Evolutionary conservation across 2,329 filamentous ascomycete species (phyloP).

Genomic region (Fusarium sambucinum): DNA sequence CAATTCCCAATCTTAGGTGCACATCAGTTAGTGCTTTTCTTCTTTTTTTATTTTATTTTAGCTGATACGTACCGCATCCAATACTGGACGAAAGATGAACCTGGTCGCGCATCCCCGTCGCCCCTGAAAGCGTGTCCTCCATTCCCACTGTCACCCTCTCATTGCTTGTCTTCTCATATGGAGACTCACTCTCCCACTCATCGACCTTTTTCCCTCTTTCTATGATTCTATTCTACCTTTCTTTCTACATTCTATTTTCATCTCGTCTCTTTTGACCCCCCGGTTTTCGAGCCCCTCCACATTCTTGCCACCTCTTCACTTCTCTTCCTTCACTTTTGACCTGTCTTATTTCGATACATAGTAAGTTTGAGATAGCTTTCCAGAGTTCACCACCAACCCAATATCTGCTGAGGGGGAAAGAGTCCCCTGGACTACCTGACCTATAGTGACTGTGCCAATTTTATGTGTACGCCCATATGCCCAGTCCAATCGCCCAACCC

Average conservation of each 20-base stretch:
- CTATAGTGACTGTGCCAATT: constrained; percentile 20
- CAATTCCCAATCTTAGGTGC: constrained; percentile 37
- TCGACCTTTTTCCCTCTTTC: constrained; percentile 32
- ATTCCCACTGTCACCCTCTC: constrained; percentile 42
- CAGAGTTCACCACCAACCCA: constrained; percentile 18
- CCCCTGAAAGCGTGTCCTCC: constrained; percentile 40
- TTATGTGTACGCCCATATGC: constrained; percentile 41
- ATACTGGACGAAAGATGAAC: constrained; percentile 31
- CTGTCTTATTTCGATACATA: constrained; percentile 42
- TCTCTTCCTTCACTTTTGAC: constrained; percentile 7
- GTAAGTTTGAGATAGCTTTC: constrained; percentile 9
- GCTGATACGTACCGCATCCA: constrained; percentile 21
- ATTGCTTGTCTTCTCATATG: constrained; percentile 36
- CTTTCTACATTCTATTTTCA: constrained; percentile 32
- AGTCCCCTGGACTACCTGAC: constrained; percentile 26
- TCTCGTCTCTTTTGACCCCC: constrained; percentile 22
- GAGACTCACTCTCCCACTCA: constrained; percentile 24
- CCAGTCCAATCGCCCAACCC: constrained; percentile 20
- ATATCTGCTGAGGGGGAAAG: constrained; percentile 35
- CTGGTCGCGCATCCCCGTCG: constrained; percentile 42
- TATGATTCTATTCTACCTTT: constrained; percentile 24
- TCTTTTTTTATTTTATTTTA: constrained; percentile 10
- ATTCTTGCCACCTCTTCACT: constrained; percentile 4
- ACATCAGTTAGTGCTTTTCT: constrained; percentile 24
- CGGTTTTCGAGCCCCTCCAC: constrained; percentile 28